Evolutionary conservation across 1,139 yeast genomes (phyloP).

Genomic region (Magnusiomyces magnusii): DNA sequence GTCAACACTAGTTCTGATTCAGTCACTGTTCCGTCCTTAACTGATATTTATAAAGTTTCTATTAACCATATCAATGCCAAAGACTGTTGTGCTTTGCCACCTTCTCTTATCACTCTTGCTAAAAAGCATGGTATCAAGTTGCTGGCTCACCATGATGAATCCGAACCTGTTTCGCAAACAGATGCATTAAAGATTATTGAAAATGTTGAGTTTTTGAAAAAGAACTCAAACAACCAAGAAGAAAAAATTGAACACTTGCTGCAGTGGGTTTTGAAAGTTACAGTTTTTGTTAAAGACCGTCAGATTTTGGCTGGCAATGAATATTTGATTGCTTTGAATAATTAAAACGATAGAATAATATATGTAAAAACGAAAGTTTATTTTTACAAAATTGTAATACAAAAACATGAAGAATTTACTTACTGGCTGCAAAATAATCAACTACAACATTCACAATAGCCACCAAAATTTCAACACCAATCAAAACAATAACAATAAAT

Average conservation of each 20-base stretch:
- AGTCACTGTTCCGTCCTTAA: conserved; percentile 2
- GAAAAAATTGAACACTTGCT: conserved; percentile 16
- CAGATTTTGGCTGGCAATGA: conserved; percentile 28
- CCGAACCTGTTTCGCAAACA: conserved; percentile 20
- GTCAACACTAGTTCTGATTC: background rate
- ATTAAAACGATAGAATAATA: background rate
- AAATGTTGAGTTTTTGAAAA: conserved; percentile 1
- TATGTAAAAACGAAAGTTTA: background rate
- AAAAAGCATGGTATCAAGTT: conserved; percentile 25
- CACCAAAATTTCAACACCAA: conserved; percentile 86
- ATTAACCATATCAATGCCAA: conserved; percentile 30
- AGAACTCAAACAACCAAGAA: background rate
- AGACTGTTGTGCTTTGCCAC: conserved; percentile 32
- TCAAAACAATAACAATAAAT: conserved; percentile 84
- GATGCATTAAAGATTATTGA: conserved; percentile 16
- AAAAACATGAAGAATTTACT: background rate
- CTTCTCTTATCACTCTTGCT: conserved; percentile 25
- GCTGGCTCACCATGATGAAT: conserved; percentile 31
- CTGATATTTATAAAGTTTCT: conserved; percentile 16
- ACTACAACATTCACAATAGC: conserved; percentile 54
- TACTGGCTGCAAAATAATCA: conserved; percentile 8
- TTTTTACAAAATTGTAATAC: background rate
- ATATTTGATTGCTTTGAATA: conserved; percentile 17
- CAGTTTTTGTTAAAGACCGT: conserved; percentile 25
- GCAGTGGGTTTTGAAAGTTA: conserved; percentile 28